Base-by-base conservation (phyloP, 2,329 filamentous ascomycete species). In the Lasiodiplodia sp. region DNA sequence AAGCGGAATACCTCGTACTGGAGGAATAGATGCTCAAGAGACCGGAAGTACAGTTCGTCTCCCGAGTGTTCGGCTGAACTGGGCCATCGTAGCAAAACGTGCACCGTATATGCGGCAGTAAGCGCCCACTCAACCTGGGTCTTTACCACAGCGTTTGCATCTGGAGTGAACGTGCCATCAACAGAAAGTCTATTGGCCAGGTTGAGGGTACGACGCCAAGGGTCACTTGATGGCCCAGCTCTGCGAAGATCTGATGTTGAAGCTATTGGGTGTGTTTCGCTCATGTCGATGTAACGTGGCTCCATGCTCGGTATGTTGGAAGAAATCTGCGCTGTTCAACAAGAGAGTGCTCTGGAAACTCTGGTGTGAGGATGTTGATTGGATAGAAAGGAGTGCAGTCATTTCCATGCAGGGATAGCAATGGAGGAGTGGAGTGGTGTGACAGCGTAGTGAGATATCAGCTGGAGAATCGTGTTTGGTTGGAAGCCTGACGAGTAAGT, bases 1-100 rank as follows among this genome's bases (percentile, higher is more conserved):
- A 44, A 25, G n/a, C 63, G 51, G 37, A 66, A 66, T 3, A 56
- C 51, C 52, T 66, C 63, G 31, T 47, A 66, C 40, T 57, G 63
- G 31, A 53, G 23, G 10, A 56, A 44, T 1, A 57, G 37, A 4
- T 31, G 37, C n/a, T 66, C 63, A 8, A 66, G 51, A 16, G 37
- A 34, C 4, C n/a, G 51, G 25, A 47, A 66, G n/a, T 66, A 66
- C 4, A 56, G 12, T 11, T 66, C 63, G 23, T 31, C 16, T 31
- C n/a, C 12, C 12, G 31, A 18, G 21, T 3, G 44, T 40, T n/a
- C 28, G 5, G 51, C 23, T 28, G 38, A 25, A 11, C 4, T 10
- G 3, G 14, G 57, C 11, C 21, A 8, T 23, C 5, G 5, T 1
- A 3, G 11, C 10, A 60, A 47, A 4, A n/a, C 8, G 6, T 31